Conservation (phyloP, 73 alveolate species). For the Blepharisma stoltei region DNA sequence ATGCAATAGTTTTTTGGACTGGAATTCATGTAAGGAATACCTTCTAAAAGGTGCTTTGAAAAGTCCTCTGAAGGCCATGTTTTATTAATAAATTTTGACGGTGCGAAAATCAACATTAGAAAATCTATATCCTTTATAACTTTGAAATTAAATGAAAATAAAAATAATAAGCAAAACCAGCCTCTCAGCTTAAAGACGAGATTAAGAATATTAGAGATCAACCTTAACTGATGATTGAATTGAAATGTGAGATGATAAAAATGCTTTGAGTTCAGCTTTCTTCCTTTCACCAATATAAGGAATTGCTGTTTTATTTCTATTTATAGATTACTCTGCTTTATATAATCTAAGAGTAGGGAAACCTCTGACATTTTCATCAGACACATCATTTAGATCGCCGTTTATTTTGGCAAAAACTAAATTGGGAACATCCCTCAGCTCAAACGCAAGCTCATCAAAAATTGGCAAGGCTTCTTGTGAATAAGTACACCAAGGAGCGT, state of each 20-base stretch:
- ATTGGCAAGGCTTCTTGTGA: neutral
- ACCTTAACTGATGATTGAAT: too few species aligned
- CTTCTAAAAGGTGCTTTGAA: conserved; percentile 32
- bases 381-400: neutral
- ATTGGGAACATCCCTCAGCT: neutral
- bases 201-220: too few species aligned
- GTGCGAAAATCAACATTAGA: too few species aligned
- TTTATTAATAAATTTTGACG: neutral
- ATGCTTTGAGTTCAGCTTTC: too few species aligned
- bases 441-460: conserved; percentile 16
- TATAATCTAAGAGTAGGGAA: conserved; percentile 14
- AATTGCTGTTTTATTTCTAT: too few species aligned
- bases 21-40: conserved; percentile 53
- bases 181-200: too few species aligned
- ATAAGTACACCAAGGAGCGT: conserved; percentile 27
- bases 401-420: neutral
- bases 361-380: neutral
- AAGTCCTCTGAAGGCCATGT: neutral
- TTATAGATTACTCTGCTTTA: neutral
- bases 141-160: too few species aligned
- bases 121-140: too few species aligned
- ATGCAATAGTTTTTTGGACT: conserved; percentile 63
- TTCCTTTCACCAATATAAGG: too few species aligned
- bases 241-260: too few species aligned
- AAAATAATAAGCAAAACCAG: too few species aligned